These are phyloP conservation scores for Globisporangium emineosum DNA, from an alignment of 352 stramenopile species.

Conservation along the genomic window DNA sequence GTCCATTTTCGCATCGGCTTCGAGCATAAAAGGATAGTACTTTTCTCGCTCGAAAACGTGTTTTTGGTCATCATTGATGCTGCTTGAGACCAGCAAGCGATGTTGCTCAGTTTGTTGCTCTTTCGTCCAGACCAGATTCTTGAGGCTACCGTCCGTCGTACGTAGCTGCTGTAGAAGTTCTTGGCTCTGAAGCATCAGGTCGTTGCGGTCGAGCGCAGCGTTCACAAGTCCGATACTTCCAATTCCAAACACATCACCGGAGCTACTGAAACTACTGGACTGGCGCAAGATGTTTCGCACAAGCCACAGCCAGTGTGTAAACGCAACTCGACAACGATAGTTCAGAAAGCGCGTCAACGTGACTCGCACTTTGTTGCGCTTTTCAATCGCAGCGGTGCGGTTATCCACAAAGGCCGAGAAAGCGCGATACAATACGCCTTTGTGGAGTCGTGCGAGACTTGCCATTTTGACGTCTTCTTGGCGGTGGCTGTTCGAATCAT, in stretches of 20 bases:
- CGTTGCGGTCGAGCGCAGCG: constrained; percentile 42
- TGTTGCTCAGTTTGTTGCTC: constrained; percentile 28
- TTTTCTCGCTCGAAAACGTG: constrained; percentile 29
- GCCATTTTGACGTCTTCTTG: constrained; percentile 9
- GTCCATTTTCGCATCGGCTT: constrained; percentile 61
- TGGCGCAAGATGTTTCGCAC: constrained; percentile 4
- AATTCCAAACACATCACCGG: constrained; percentile 22
- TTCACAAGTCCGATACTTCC: constrained; percentile 48
- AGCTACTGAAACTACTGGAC: background rate
- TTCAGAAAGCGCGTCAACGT: constrained; percentile 28
- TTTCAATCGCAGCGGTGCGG: constrained; percentile 26
- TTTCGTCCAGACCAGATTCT: constrained; percentile 39
- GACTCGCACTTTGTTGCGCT: constrained; percentile 36
- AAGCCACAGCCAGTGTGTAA: constrained; percentile 29
- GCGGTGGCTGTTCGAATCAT: constrained; percentile 9
- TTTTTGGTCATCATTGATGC: background rate
- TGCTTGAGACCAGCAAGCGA: background rate
- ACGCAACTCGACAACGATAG: constrained; percentile 24
- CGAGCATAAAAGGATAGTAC: constrained; percentile 39
- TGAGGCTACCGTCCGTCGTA: constrained; percentile 31
- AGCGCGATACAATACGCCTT: constrained; percentile 38
- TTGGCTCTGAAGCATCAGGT: constrained; percentile 46
- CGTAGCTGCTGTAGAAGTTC: constrained; percentile 41
- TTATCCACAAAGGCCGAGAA: constrained; percentile 57
- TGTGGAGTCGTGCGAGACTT: constrained; percentile 35